Evolutionary conservation across 1,139 yeast genomes (phyloP), one percentile per base, ranked within the genome.

Genomic region (Blastobotrys aristatus): DNA sequence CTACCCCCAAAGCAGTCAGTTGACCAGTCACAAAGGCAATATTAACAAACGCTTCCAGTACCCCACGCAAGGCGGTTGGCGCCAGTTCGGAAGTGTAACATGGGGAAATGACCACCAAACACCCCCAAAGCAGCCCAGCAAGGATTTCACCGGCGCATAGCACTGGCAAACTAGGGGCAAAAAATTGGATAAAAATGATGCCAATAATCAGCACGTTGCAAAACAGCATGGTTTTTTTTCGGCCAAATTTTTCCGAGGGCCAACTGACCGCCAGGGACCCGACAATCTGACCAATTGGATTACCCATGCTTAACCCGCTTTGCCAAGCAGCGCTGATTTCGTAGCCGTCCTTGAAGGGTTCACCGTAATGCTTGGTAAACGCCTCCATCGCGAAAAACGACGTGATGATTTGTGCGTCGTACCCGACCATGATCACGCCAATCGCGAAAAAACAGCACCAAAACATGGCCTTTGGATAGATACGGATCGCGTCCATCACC

Each of bases 371-470:
- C 35, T 59, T 54, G 37, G 57, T 57, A 56, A 75, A 76, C 5
- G 71, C 65, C 1, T 72, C 71, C 56, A 70, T 64, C 2, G 75
- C 75, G 56, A 66, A 74, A 58, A 75, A 68, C 2, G 70, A 63
- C 29, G 61, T 54, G 50, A 74, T 59, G 49, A 75, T 62, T 44
- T 61, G 63, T 31, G 66, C 62, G 55, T 75, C 79, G 56, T 72
- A 75, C 29, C 79, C 80, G 50, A 70, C 75, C 78, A 74, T 74
- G 48, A 75, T 58, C 43, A 75, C 64, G 24, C 72, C 69, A 11
- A 68, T 57, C 2, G 74, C 66, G 52, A 74, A 63, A 40, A 74
- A 57, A 42, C 72, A 51, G 4, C 76, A 70, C 78, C 79, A 75
- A 52, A 70, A 51, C 35, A 69, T 69, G n/a, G 78, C 75, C 50